These are phyloP conservation scores for Apophysomyces sp. DNA, from an alignment of 371 early-diverging fungal species.

Conservation along the genomic window DNA sequence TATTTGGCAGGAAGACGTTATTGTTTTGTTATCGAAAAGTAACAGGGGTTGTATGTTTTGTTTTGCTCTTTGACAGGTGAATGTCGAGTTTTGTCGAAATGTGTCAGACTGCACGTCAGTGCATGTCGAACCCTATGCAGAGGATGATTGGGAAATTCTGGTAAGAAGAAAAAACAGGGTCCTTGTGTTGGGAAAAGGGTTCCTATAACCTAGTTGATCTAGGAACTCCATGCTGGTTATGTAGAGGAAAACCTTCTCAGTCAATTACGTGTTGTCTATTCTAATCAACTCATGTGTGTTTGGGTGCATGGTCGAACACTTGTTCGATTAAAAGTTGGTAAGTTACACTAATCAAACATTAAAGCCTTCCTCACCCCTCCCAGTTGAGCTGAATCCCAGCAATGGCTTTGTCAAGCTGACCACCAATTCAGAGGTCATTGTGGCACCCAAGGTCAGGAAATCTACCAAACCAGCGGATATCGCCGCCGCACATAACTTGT, in stretches of 20 bases:
- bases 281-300: conserved; percentile 66
- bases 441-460: conserved; percentile 71
- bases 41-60: too few relatives aligned
- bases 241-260: conserved; percentile 78
- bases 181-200: not conserved
- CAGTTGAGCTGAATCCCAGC: conserved; percentile 64
- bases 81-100: conserved; percentile 61
- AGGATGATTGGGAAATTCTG: conserved; percentile 89
- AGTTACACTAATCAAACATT: conserved; percentile 19
- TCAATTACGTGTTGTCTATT: conserved; percentile 73
- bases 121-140: conserved; percentile 74
- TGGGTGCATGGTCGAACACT: conserved; percentile 72
- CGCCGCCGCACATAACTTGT: conserved; percentile 6
- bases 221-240: conserved; percentile 81
- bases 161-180: conserved; percentile 35
- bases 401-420: conserved; percentile 60
- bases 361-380: too few relatives aligned
- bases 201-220: too few relatives aligned
- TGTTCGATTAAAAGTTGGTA: conserved; percentile 58
- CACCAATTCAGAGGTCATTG: conserved; percentile 74
- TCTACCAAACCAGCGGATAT: conserved; percentile 16
- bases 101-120: conserved; percentile 64
- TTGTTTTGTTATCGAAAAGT: not conserved
- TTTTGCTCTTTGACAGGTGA: conserved; percentile 44
- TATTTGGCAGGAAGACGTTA: too few relatives aligned